Evolutionary conservation across 305 asterid species (phyloP), one percentile per base, ranked within the genome.

Genomic region (Solanum hybrid): DNA sequence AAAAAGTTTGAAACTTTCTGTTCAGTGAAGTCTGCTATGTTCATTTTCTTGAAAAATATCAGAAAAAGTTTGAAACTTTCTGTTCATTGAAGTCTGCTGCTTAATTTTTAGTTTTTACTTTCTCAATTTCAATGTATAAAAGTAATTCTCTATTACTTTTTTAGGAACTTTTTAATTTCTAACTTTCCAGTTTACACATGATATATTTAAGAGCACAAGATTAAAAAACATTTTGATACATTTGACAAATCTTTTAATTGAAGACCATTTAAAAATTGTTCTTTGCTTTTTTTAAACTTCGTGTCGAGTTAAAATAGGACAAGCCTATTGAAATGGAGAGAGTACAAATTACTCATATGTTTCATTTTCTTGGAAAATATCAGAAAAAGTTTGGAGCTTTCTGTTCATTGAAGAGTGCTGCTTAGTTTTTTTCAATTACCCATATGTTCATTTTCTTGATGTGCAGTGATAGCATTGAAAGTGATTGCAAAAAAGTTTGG

Each of bases 401-500:
- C 27, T 87, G 51, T 9, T 51, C 87, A 65, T 75, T 72, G 81
- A 24, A 80, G 37, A 24, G 3, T n/a, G 73, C 57, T 15, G 72
- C 89, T 68, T 85, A 41, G 82, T 20, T 20, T 75, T 34, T 34
- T 27, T 14, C 68, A 81, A 5, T 15, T 27, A 17, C 27, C 15
- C 38, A 26, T 83, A 10, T 29, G 27, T 45, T 83, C 17, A 83
- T 82, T 39, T 81, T 41, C 51, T 82, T 45, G 73, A 22, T 41
- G 36, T 88, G 89, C 92, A 97, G 98, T 95, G 92, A 90, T 29
- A 89, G 95, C 96, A 37, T 91, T 96, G 94, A 94, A 79, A 86
- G 95, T 93, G 91, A 95, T 97, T 81, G 96, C 92, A n/a, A 93
- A 78, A 89, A 92, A 92, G 88, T 38, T 95, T 91, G 97, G 98